Percentiles rank a stretch among this genome's conserved stretches.
These are phyloP conservation scores for Didymella pomorum DNA, from an alignment of 2,329 filamentous ascomycete genomes.

Conservation along the genomic window DNA sequence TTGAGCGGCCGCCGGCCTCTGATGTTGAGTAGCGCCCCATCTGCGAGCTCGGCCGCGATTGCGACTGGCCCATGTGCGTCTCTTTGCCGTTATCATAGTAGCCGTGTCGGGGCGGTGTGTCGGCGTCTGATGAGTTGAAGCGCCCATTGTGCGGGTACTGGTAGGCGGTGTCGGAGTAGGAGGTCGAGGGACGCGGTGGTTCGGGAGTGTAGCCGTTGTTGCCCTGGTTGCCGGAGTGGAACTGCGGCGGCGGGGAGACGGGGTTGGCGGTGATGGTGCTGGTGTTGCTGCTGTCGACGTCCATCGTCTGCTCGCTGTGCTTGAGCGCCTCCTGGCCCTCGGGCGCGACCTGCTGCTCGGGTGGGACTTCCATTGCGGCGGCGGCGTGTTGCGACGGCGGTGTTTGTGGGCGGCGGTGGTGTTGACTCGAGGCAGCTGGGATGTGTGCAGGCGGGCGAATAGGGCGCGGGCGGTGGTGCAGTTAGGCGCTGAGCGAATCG, in stretches of 20 bases:
- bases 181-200: conserved; percentile 60
- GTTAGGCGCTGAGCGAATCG: conserved; percentile 30
- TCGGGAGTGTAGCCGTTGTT: conserved; percentile 51
- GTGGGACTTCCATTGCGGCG: conserved; percentile 32
- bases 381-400: conserved; percentile 2
- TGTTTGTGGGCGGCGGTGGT: conserved; percentile 6
- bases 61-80: conserved; percentile 48
- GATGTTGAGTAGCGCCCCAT: conserved; percentile 58
- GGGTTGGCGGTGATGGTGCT: conserved; percentile 51
- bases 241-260: conserved; percentile 19
- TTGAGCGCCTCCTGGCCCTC: conserved; percentile 40
- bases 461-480: conserved; percentile 27
- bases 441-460: conserved; percentile 36
- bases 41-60: conserved; percentile 59
- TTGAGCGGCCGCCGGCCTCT: conserved; percentile 49
- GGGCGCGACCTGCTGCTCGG: conserved; percentile 25
- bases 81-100: conserved; percentile 47
- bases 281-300: conserved; percentile 54
- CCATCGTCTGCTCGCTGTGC: conserved; percentile 49
- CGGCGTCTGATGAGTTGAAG: conserved; percentile 58
- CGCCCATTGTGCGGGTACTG: conserved; percentile 50
- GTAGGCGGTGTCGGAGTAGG: conserved; percentile 61
- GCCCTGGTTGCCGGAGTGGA: conserved; percentile 42
- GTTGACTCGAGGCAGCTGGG: conserved; percentile 29
- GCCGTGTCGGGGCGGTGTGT: conserved; percentile 51